A percentile compares a stretch with the other conserved stretches of the same genome.
Evolutionary conservation across 31 red algal species (phyloP).

Genomic region (Endocladia muricata): DNA sequence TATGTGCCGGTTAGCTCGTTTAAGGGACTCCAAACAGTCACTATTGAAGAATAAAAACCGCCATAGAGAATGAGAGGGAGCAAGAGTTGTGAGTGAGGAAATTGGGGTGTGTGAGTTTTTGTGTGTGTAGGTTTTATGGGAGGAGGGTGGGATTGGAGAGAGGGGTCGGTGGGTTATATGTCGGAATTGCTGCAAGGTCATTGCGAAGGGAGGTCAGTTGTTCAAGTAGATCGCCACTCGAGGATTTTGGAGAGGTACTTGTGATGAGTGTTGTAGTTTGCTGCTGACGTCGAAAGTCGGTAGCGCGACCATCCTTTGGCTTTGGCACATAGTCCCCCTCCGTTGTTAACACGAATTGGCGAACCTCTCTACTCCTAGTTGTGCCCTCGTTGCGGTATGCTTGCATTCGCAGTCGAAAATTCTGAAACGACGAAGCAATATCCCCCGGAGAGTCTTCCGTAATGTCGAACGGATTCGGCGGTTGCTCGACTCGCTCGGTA

Average conservation of each 20-base stretch:
- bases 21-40: slow-evolving; percentile 86
- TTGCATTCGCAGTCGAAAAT: slow-evolving; percentile 1
- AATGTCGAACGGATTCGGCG: neutral
- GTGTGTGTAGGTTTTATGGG: too few relatives aligned
- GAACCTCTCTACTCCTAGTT: too few relatives aligned
- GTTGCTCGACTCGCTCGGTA: neutral
- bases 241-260: too few relatives aligned
- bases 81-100: too few relatives aligned
- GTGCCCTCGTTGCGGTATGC: neutral
- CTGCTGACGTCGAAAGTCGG: neutral
- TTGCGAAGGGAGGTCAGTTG: slow-evolving; percentile 39
- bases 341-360: too few relatives aligned
- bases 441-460: slow-evolving; percentile 1
- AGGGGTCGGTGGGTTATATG: too few relatives aligned
- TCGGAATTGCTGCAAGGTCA: slow-evolving; percentile 38
- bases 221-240: too few relatives aligned
- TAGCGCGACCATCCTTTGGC: neutral
- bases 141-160: too few relatives aligned
- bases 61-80: too few relatives aligned
- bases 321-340: neutral
- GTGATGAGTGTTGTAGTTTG: too few relatives aligned
- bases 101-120: too few relatives aligned
- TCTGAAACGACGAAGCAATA: slow-evolving; percentile 6
- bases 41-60: slow-evolving; percentile 69
- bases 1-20: slow-evolving; percentile 81